Conservation (phyloP, 2,329 filamentous ascomycete species). For the Fusarium sp. region DNA sequence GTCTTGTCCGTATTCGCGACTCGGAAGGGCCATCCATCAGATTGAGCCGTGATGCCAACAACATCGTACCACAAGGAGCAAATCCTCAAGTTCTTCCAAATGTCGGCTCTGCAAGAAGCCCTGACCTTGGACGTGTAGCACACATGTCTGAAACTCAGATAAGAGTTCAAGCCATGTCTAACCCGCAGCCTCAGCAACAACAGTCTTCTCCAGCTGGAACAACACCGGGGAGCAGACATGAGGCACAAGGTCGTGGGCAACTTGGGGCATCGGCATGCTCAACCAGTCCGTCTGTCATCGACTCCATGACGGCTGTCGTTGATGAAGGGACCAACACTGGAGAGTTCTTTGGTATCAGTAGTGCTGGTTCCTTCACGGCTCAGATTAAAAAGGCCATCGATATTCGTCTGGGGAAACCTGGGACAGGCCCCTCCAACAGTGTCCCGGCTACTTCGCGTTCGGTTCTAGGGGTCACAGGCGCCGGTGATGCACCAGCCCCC, state of each 20-base stretch:
- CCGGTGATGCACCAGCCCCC: constrained; percentile 26
- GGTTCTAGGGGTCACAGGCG: neutral
- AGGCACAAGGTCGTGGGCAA: constrained; percentile 8
- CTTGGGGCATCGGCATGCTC: constrained; percentile 30
- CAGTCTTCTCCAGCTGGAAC: constrained; percentile 24
- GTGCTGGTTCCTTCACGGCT: constrained; percentile 59
- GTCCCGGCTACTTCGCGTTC: neutral
- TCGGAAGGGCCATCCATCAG: neutral
- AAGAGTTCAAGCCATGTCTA: neutral
- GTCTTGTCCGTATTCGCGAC: constrained; percentile 5
- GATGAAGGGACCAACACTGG: constrained; percentile 55
- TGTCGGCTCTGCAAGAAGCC: neutral
- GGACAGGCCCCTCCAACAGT: neutral
- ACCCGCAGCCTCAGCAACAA: constrained; percentile 2
- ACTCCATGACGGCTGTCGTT: constrained; percentile 60
- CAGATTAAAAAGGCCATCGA: constrained; percentile 60
- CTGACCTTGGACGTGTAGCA: neutral
- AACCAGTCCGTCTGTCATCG: constrained; percentile 50
- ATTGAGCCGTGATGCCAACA: neutral
- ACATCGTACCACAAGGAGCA: neutral
- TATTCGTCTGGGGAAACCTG: constrained; percentile 37
- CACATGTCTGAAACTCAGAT: neutral
- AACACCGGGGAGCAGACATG: constrained; percentile 18
- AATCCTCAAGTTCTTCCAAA: neutral
- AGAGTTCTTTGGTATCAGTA: constrained; percentile 61